Evolutionary conservation across 2,329 filamentous ascomycete species (phyloP).

Genomic region (Verticillium zaregamsianum): DNA sequence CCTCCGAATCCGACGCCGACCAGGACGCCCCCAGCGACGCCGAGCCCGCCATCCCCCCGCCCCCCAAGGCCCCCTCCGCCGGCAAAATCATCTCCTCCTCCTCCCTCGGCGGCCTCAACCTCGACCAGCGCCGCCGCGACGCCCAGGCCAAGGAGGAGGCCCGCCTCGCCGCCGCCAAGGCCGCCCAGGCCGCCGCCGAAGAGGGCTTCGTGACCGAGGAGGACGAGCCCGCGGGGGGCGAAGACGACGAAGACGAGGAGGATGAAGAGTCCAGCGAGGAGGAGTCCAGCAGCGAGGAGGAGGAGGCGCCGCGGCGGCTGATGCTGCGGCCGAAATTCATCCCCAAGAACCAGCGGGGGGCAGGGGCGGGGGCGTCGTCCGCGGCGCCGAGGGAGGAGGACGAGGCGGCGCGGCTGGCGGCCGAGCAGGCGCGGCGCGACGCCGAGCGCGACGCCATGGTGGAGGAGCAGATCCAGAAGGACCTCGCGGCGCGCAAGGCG

Average conservation of each 20-base stretch:
- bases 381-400: slow-evolving; percentile 19
- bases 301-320: slow-evolving; percentile 50
- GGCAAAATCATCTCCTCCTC: slow-evolving; percentile 53
- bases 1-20: slow-evolving; percentile 46
- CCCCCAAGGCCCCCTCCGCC: slow-evolving; percentile 53
- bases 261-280: slow-evolving; percentile 29
- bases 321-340: slow-evolving; percentile 63
- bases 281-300: slow-evolving; percentile 43
- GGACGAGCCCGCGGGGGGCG: slow-evolving; percentile 35
- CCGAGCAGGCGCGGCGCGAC: slow-evolving; percentile 61
- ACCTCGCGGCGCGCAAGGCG: slow-evolving; percentile 68
- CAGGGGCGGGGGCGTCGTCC: slow-evolving; percentile 9
- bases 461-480: slow-evolving; percentile 82
- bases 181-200: slow-evolving; percentile 49
- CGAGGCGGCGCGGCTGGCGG: slow-evolving; percentile 35
- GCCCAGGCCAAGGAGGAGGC: slow-evolving; percentile 42
- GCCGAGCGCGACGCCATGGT: slow-evolving; percentile 75
- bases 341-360: slow-evolving; percentile 51
- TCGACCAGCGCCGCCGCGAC: slow-evolving; percentile 41
- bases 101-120: slow-evolving; percentile 47
- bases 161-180: slow-evolving; percentile 43
- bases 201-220: slow-evolving; percentile 61
- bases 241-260: slow-evolving; percentile 24
- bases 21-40: slow-evolving; percentile 20
- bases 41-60: slow-evolving; percentile 40